Percentiles rank a stretch among this genome's conserved stretches.
Conservation (phyloP, 139 green algal species). For the Chlorella sp. region DNA sequence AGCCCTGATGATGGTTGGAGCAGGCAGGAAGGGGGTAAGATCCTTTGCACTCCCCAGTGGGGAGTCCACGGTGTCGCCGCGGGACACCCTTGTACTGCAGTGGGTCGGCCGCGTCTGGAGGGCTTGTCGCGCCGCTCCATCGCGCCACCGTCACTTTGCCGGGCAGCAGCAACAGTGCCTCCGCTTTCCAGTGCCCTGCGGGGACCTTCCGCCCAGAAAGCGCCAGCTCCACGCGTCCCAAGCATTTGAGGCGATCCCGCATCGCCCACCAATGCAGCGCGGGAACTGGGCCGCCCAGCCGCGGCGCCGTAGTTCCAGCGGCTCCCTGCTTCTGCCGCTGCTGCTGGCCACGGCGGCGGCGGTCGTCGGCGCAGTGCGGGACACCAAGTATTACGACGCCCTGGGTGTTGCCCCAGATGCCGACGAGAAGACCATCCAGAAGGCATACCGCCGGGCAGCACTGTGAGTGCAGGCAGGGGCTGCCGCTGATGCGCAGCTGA, state of each 20-base stretch:
- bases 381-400: slow-evolving; percentile 80
- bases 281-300: background rate
- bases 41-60: too few relatives aligned
- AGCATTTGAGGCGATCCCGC: background rate
- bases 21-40: too few relatives aligned
- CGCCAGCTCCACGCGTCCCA: background rate
- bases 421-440: slow-evolving; percentile 85
- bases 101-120: too few relatives aligned
- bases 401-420: slow-evolving; percentile 74
- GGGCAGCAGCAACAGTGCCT: too few relatives aligned
- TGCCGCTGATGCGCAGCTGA: background rate
- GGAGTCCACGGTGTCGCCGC: too few relatives aligned
- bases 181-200: too few relatives aligned
- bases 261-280: background rate
- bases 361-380: slow-evolving; percentile 50
- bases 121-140: too few relatives aligned
- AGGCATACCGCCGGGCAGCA: slow-evolving; percentile 79
- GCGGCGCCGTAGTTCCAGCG: background rate
- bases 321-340: background rate
- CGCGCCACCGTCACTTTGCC: too few relatives aligned
- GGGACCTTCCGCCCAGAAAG: background rate
- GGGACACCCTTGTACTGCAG: too few relatives aligned
- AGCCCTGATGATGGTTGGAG: too few relatives aligned
- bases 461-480: slow-evolving; percentile 51
- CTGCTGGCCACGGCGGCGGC: slow-evolving; percentile 11